These are phyloP conservation scores for Echium plantagineum DNA, from an alignment of 257 asterid species.

Conservation along the genomic window DNA sequence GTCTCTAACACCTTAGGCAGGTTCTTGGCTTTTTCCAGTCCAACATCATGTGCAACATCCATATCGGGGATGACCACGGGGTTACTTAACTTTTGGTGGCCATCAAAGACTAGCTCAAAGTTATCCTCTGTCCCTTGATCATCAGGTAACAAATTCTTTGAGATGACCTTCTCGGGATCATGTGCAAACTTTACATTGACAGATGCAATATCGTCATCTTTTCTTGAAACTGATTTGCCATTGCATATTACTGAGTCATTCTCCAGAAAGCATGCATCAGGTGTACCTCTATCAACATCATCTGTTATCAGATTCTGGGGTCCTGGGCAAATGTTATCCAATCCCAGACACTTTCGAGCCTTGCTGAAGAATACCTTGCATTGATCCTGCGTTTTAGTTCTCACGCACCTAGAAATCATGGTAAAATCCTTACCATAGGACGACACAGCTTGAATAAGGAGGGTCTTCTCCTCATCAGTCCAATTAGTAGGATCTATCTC, in stretches of 20 bases:
- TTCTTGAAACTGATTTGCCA: no score
- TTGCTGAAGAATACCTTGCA: slow-evolving; percentile 87
- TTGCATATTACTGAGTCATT: no score
- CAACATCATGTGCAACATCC: neutral
- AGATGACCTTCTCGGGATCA: no score
- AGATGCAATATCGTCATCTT: no score
- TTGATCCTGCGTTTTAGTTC: slow-evolving; percentile 67
- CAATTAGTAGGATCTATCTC: slow-evolving; percentile 74
- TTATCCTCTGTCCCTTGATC: slow-evolving; percentile 21
- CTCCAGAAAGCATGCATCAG: slow-evolving; percentile 34
- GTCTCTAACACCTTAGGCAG: neutral
- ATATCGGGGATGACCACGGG: neutral
- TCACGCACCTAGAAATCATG: slow-evolving; percentile 52
- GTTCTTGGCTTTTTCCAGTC: neutral
- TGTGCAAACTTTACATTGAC: no score
- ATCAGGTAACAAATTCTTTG: slow-evolving; percentile 14
- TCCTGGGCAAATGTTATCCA: slow-evolving; percentile 41
- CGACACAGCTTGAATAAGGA: slow-evolving; percentile 59
- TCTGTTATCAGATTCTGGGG: slow-evolving; percentile 24
- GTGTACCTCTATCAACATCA: slow-evolving; percentile 46
- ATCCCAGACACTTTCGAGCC: slow-evolving; percentile 71
- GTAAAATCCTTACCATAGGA: slow-evolving; percentile 70
- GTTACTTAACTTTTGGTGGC: no score
- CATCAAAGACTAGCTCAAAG: slow-evolving; percentile 26
- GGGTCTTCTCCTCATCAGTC: slow-evolving; percentile 85